Evolutionary conservation across 2,329 filamentous ascomycete species (phyloP).

Genomic region (Aciculosporium take): DNA sequence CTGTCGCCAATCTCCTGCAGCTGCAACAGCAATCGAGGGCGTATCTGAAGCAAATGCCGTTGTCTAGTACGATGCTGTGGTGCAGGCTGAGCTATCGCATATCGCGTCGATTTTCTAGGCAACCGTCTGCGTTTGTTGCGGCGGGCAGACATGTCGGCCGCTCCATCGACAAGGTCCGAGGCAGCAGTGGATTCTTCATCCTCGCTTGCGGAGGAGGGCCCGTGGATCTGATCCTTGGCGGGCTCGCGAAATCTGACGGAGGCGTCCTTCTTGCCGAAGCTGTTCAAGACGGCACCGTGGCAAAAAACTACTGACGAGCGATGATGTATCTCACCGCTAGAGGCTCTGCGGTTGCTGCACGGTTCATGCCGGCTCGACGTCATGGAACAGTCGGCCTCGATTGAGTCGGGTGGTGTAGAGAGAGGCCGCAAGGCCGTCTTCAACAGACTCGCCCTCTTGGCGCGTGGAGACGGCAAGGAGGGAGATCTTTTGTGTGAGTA

Average conservation of each 20-base stretch:
- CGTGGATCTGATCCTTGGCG: constrained; percentile 15
- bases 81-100: constrained; percentile 53
- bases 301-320: constrained; percentile 7
- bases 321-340: constrained; percentile 1
- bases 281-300: constrained; percentile 23
- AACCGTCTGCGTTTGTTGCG: constrained; percentile 29
- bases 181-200: constrained; percentile 30
- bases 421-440: constrained; percentile 26
- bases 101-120: constrained; percentile 45
- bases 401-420: constrained; percentile 12
- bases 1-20: constrained; percentile 50
- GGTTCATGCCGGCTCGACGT: not conserved
- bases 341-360: not conserved
- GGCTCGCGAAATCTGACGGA: constrained; percentile 33
- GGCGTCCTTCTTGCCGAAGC: constrained; percentile 24
- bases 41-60: constrained; percentile 50
- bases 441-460: constrained; percentile 25
- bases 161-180: constrained; percentile 32
- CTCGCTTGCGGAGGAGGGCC: constrained; percentile 26
- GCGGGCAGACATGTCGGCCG: constrained; percentile 24
- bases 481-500: constrained; percentile 29
- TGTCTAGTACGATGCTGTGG: constrained; percentile 45
- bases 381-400: constrained; percentile 9
- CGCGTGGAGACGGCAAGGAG: constrained; percentile 15
- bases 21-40: constrained; percentile 56